phyloP scores from a whole-genome alignment of 2,329 filamentous ascomycete genomes.

The Botryotinia narcissicola region DNA sequence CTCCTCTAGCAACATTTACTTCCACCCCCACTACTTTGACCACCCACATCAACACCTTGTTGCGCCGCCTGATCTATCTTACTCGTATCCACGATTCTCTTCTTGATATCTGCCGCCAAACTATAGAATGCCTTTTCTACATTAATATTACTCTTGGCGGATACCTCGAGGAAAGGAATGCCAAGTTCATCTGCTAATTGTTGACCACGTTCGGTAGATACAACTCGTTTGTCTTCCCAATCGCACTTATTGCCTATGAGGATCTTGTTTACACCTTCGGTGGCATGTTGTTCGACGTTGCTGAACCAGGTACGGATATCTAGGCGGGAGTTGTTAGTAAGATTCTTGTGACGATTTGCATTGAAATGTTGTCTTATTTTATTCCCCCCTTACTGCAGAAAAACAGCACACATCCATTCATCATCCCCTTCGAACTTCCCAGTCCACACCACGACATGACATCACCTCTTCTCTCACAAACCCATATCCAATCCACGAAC shows the following conservation, averaged over 20 bases:
- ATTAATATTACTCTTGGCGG: slow-evolving; percentile 99
- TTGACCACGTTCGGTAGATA: slow-evolving; percentile 91
- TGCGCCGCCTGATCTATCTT: slow-evolving; percentile 65
- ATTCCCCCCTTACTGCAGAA: background rate
- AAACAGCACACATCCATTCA: background rate
- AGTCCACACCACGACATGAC: background rate
- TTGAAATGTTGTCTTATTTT: background rate
- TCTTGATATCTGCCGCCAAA: slow-evolving; percentile 96
- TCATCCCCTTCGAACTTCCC: background rate
- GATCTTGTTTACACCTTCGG: slow-evolving; percentile 99
- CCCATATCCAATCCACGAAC: background rate
- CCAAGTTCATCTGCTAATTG: slow-evolving; percentile 91
- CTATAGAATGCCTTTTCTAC: slow-evolving; percentile 98
- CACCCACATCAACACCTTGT: slow-evolving; percentile 66
- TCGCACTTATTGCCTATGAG: slow-evolving; percentile 99
- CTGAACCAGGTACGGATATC: slow-evolving; percentile 99
- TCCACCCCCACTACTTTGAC: slow-evolving; percentile 53
- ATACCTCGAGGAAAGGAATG: slow-evolving; percentile 97
- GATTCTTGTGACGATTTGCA: background rate
- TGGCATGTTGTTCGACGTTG: slow-evolving; percentile 98
- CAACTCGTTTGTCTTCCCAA: slow-evolving; percentile 97
- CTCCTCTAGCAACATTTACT: slow-evolving; percentile 75
- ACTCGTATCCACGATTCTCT: slow-evolving; percentile 88
- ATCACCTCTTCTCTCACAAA: background rate
- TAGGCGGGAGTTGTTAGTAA: slow-evolving; percentile 41